These are phyloP conservation scores for Colletotrichum filicis DNA, from an alignment of 2,329 filamentous ascomycete species.

Conservation along the genomic window DNA sequence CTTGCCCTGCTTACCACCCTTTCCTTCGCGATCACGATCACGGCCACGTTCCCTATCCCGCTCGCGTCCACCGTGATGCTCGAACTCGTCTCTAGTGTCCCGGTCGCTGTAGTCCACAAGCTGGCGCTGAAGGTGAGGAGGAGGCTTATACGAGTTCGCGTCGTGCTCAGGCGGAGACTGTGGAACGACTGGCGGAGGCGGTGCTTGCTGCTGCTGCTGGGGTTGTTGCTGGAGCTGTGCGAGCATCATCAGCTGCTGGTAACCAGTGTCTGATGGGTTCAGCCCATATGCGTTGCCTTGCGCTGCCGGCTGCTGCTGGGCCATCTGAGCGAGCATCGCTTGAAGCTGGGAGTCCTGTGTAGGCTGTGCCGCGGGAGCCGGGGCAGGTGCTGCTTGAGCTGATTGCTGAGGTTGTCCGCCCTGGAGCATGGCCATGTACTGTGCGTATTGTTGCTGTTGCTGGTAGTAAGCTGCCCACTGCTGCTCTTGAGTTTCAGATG, in stretches of 20 bases:
- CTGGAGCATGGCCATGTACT: constrained; percentile 55
- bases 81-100: constrained; percentile 30
- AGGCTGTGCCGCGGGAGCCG: constrained; percentile 28
- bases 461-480: constrained; percentile 43
- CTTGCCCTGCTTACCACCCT: constrained; percentile 48
- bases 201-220: constrained; percentile 32
- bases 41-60: constrained; percentile 42
- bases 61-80: constrained; percentile 38
- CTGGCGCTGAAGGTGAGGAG: constrained; percentile 31
- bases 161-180: constrained; percentile 36
- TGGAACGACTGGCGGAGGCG: constrained; percentile 20
- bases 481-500: constrained; percentile 32
- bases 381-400: constrained; percentile 31
- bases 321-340: constrained; percentile 56
- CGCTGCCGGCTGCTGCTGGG: constrained; percentile 42
- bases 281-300: constrained; percentile 41
- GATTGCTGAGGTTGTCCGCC: constrained; percentile 43
- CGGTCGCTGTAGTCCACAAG: constrained; percentile 31
- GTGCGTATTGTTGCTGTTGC: constrained; percentile 47
- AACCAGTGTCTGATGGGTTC: constrained; percentile 52
- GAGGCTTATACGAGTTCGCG: constrained; percentile 33
- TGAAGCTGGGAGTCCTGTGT: constrained; percentile 51
- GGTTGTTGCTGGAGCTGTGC: constrained; percentile 49
- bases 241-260: constrained; percentile 53
- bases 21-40: constrained; percentile 43